A percentile compares a stretch with the other conserved stretches of the same genome.
Evolutionary conservation across 768 basidiomycete species (phyloP).

Genomic region (Hypholoma sublateritium): DNA sequence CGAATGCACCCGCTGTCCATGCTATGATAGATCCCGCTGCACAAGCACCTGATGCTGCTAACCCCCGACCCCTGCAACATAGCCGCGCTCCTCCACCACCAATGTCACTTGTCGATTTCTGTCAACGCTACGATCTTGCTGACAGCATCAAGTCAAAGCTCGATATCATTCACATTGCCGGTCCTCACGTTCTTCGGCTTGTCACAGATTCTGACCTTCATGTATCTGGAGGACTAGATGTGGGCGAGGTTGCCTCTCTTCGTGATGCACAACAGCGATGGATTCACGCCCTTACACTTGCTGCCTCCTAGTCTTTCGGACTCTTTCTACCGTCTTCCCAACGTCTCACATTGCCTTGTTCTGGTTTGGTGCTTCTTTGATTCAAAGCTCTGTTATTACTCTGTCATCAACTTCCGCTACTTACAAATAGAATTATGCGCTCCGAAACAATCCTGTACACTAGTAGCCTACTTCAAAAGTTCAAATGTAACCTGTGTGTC

Average conservation of each 20-base stretch:
- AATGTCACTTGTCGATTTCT: neutral
- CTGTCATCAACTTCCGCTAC: no score
- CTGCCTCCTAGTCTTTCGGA: neutral
- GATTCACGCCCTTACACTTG: neutral
- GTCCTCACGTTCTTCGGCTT: neutral
- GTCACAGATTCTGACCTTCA: neutral
- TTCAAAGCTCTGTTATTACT: no score
- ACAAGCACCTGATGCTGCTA: neutral
- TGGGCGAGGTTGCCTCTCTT: neutral
- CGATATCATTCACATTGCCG: neutral
- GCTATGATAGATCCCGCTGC: no score
- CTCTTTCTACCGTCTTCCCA: no score
- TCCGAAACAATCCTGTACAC: no score
- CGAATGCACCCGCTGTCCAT: neutral
- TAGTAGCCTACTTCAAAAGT: no score
- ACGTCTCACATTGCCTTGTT: no score
- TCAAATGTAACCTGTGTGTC: conserved; percentile 14
- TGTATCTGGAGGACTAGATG: neutral
- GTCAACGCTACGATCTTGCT: neutral
- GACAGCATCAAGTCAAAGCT: neutral
- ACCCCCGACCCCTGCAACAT: no score
- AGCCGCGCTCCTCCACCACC: neutral
- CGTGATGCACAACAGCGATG: neutral
- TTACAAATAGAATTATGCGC: no score
- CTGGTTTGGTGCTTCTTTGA: no score